phyloP scores from a whole-genome alignment of 139 green algal genomes.

The Chlorella sp. region DNA sequence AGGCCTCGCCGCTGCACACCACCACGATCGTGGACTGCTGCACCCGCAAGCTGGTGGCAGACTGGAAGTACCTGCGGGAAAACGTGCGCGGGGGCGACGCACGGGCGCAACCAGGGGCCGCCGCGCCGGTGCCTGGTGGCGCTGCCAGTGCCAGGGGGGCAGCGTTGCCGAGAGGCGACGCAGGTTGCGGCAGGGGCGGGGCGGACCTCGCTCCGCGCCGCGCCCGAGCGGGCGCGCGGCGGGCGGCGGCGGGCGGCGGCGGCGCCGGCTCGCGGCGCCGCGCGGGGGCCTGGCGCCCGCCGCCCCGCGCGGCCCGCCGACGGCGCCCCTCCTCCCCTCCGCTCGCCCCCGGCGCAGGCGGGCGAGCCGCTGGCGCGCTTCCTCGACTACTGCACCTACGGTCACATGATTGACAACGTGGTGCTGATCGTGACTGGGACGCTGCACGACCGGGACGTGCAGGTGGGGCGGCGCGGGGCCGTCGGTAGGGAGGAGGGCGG shows the following conservation, averaged over 20 bases:
- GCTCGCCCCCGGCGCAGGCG: constrained; percentile 62
- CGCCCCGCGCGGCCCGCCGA: too few relatives aligned
- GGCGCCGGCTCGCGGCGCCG: too few relatives aligned
- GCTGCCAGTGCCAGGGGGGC: too few relatives aligned
- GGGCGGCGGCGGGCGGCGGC: too few relatives aligned
- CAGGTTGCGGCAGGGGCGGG: too few relatives aligned
- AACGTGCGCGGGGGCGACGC: constrained; percentile 54
- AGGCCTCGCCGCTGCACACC: constrained; percentile 89
- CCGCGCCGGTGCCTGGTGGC: too few relatives aligned
- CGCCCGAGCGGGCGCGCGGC: too few relatives aligned
- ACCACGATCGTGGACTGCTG: constrained; percentile 94
- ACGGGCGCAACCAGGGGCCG: too few relatives aligned
- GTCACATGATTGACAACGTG: constrained; percentile 99
- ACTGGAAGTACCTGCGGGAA: constrained; percentile 89
- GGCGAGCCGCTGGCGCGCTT: constrained; percentile 88
- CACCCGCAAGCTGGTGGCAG: constrained; percentile 97
- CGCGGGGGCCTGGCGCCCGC: too few relatives aligned
- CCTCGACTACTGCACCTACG: constrained; percentile 98
- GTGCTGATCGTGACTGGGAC: constrained; percentile 98
- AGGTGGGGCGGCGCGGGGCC: constrained; percentile 53
- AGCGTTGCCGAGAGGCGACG: too few relatives aligned
- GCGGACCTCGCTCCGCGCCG: too few relatives aligned
- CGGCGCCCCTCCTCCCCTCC: background rate
- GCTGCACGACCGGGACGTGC: constrained; percentile 95
- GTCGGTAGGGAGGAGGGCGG: too few relatives aligned